Conservation (phyloP, 805 yeast genomes). For the Clavispora santaluciae region DNA sequence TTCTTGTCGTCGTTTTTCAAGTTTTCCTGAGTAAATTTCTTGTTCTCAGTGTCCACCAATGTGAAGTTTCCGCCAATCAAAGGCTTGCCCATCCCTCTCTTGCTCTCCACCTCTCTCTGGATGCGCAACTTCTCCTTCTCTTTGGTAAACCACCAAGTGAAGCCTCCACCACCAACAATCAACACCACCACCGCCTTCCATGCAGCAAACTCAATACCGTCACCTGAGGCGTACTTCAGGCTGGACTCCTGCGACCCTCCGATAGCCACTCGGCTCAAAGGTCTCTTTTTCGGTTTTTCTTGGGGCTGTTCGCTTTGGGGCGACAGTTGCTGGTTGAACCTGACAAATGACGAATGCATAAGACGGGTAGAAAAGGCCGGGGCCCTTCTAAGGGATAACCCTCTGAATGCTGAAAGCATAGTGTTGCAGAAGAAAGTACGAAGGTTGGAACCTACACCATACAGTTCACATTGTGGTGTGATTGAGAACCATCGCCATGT, state of each 20-base stretch:
- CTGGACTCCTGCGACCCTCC: slow-evolving; percentile 47
- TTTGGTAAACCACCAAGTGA: slow-evolving; percentile 63
- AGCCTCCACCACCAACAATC: slow-evolving; percentile 62
- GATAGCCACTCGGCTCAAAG: slow-evolving; percentile 74
- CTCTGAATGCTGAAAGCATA: slow-evolving; percentile 3
- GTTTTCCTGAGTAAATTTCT: slow-evolving; percentile 71
- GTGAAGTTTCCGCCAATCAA: slow-evolving; percentile 87
- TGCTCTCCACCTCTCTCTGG: slow-evolving; percentile 76
- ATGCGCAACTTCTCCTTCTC: slow-evolving; percentile 74
- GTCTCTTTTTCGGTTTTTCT: slow-evolving; percentile 39
- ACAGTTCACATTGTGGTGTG: not conserved
- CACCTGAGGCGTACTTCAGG: slow-evolving; percentile 33
- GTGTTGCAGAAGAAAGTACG: not conserved
- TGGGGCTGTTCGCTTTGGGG: not conserved
- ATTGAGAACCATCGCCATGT: not conserved
- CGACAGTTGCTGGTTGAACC: not conserved
- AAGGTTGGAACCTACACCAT: not conserved
- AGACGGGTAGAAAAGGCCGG: not conserved
- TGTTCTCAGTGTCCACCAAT: slow-evolving; percentile 65
- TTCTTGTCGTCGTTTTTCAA: slow-evolving; percentile 55
- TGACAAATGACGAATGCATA: slow-evolving; percentile 1
- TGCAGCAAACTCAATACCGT: slow-evolving; percentile 65
- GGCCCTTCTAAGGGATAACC: not conserved
- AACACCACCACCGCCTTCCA: slow-evolving; percentile 80
- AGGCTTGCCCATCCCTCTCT: slow-evolving; percentile 88